Percentiles rank a stretch among this genome's conserved stretches.
Evolutionary conservation across 305 asterid species (phyloP).

Genomic region (Fraxinus floribunda): DNA sequence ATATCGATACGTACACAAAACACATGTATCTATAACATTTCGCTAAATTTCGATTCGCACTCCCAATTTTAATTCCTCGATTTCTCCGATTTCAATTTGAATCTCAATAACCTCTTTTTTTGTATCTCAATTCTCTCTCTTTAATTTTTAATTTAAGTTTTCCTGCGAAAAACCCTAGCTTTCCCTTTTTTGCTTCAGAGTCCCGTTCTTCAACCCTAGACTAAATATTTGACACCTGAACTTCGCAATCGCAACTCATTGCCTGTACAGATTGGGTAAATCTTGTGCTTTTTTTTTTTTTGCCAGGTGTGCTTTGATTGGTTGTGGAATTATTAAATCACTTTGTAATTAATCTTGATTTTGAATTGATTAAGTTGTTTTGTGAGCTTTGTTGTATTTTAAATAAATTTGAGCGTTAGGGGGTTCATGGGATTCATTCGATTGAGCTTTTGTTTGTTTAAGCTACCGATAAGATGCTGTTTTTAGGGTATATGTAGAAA

Average conservation of each 20-base stretch:
- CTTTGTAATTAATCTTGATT: slow-evolving; percentile 1
- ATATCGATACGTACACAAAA: slow-evolving; percentile 32
- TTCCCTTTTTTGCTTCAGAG: slow-evolving; percentile 26
- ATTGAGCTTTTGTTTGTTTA: slow-evolving; percentile 16
- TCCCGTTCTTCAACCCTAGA: slow-evolving; percentile 32
- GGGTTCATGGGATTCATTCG: slow-evolving; percentile 7
- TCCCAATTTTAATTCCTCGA: slow-evolving; percentile 47
- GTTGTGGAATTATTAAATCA: slow-evolving; percentile 11
- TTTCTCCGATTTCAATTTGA: slow-evolving; percentile 25
- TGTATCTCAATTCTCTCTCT: slow-evolving; percentile 16
- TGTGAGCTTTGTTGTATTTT: slow-evolving; percentile 18
- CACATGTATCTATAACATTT: slow-evolving; percentile 25
- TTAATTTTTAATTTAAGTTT: slow-evolving; percentile 29
- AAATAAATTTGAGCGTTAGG: slow-evolving; percentile 14
- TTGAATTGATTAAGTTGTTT: slow-evolving; percentile 18
- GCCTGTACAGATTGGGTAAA: slow-evolving; percentile 27
- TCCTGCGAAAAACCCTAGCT: slow-evolving; percentile 61
- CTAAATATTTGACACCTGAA: slow-evolving; percentile 31
- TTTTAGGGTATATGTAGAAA: neutral
- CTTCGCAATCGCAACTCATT: slow-evolving; percentile 35
- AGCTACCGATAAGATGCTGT: slow-evolving; percentile 15
- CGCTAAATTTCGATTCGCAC: slow-evolving; percentile 30
- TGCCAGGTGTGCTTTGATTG: slow-evolving; percentile 37
- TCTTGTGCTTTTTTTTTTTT: slow-evolving; percentile 14
- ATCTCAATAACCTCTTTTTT: slow-evolving; percentile 19